phyloP scores from a whole-genome alignment of 176 grass and related monocot species.

The Metroxylon sagu region DNA sequence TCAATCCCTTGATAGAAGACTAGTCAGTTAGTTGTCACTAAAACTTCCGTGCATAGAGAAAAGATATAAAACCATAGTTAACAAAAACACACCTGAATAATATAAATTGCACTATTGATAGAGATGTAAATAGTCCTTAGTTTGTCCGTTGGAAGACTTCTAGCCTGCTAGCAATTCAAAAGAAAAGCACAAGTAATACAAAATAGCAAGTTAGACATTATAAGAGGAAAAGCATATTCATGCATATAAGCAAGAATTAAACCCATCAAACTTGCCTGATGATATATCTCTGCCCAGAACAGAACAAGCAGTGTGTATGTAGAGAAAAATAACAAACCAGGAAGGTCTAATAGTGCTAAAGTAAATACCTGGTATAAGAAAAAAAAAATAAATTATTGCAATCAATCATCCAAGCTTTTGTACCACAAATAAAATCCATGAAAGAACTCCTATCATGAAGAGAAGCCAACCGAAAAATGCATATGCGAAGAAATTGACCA shows the following conservation, averaged over 20 bases:
- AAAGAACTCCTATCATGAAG: no score
- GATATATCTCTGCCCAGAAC: constrained; percentile 97
- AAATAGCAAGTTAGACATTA: not conserved
- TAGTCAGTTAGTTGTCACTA: no score
- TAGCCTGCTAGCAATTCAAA: constrained; percentile 36
- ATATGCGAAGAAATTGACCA: no score
- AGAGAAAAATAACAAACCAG: constrained; percentile 86
- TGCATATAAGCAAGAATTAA: no score
- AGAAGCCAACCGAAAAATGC: no score
- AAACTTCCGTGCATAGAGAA: no score
- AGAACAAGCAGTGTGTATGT: constrained; percentile 87
- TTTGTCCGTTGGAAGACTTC: constrained; percentile 61
- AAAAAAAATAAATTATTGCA: no score
- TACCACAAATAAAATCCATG: no score
- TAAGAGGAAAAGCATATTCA: no score
- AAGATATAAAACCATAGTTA: no score
- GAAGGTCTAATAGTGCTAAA: constrained; percentile 56
- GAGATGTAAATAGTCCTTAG: constrained; percentile 53
- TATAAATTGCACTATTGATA: constrained; percentile 56
- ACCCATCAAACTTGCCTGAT: constrained; percentile 43
- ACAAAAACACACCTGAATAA: constrained; percentile 54
- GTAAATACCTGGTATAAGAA: constrained; percentile 56
- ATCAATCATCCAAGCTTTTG: no score
- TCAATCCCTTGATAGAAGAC: no score
- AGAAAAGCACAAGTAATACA: constrained; percentile 3